These are phyloP conservation scores for Pezicula neosporulosa DNA, from an alignment of 2,329 filamentous ascomycete genomes.

Conservation along the genomic window DNA sequence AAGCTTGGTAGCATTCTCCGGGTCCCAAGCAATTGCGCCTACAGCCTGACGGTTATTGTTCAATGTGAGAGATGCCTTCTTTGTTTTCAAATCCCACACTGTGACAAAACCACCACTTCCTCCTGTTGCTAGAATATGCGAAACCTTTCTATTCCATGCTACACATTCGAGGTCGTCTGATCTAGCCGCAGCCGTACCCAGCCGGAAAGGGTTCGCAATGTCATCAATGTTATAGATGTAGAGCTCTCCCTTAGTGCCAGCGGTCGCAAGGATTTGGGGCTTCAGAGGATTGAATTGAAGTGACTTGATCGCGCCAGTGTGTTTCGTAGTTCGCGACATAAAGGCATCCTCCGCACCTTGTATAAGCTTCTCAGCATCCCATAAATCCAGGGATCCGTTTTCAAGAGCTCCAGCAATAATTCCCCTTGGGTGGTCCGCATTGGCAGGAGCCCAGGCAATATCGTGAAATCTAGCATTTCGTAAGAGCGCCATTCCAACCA, in stretches of 20 bases:
- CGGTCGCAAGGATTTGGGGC: slow-evolving; percentile 86
- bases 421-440: slow-evolving; percentile 73
- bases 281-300: slow-evolving; percentile 95
- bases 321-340: slow-evolving; percentile 83
- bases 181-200: slow-evolving; percentile 83
- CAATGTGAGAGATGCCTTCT: slow-evolving; percentile 93
- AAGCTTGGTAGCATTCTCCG: slow-evolving; percentile 89
- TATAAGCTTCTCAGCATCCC: slow-evolving; percentile 75
- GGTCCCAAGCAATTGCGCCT: slow-evolving; percentile 96
- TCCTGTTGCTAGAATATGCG: slow-evolving; percentile 93
- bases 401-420: slow-evolving; percentile 95
- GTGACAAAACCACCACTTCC: slow-evolving; percentile 93
- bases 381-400: slow-evolving; percentile 88
- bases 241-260: slow-evolving; percentile 91
- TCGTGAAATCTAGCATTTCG: slow-evolving; percentile 78
- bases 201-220: slow-evolving; percentile 78
- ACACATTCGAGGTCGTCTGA: slow-evolving; percentile 94
- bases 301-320: slow-evolving; percentile 88
- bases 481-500: slow-evolving; percentile 19
- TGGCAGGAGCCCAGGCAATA: slow-evolving; percentile 86
- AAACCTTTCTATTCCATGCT: slow-evolving; percentile 97
- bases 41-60: slow-evolving; percentile 93
- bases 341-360: slow-evolving; percentile 64
- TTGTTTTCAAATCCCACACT: slow-evolving; percentile 97
- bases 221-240: slow-evolving; percentile 96